Percentiles rank a stretch among this genome's conserved stretches.
Conservation (phyloP, 2,329 filamentous ascomycete species). For the Diaporthe batatas region DNA sequence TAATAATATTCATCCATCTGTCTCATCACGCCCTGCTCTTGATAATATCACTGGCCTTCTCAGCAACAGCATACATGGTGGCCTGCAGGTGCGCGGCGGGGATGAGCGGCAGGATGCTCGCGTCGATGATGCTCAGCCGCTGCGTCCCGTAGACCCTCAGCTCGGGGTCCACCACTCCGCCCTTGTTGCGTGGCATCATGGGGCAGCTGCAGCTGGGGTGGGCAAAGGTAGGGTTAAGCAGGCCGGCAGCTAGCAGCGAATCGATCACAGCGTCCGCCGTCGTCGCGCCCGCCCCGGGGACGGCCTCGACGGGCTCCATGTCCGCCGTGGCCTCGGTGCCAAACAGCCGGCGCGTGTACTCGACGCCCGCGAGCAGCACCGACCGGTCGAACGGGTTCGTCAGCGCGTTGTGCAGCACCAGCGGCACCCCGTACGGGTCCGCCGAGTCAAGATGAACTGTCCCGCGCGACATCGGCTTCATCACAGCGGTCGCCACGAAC, state of each 20-base stretch:
- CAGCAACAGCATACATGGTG: conserved; percentile 44
- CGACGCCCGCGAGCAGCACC: conserved; percentile 60
- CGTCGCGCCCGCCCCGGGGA: conserved; percentile 24
- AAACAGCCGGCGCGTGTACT: conserved; percentile 55
- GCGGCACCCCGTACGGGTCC: conserved; percentile 59
- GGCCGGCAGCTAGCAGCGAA: conserved; percentile 54
- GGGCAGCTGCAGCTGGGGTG: conserved; percentile 47
- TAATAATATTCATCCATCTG: neutral
- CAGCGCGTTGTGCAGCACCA: conserved; percentile 65
- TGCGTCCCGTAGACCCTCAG: conserved; percentile 57
- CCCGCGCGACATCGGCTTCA: conserved; percentile 52
- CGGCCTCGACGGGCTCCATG: conserved; percentile 29
- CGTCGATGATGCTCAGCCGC: conserved; percentile 59
- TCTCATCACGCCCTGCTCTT: conserved; percentile 32
- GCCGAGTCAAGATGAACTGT: conserved; percentile 63
- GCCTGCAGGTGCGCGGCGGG: conserved; percentile 43
- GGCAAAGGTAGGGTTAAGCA: conserved; percentile 43
- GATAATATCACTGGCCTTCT: conserved; percentile 53
- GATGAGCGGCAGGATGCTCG: conserved; percentile 55
- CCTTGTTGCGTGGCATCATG: conserved; percentile 56
- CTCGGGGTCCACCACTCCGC: conserved; percentile 56
- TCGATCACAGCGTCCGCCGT: conserved; percentile 51
- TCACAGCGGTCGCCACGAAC: conserved; percentile 43
- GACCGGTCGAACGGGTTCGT: conserved; percentile 59
- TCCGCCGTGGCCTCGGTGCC: conserved; percentile 40